Evolutionary conservation across 768 basidiomycete species (phyloP), one percentile per base, ranked within the genome.

Genomic region (Amanita thiersii): DNA sequence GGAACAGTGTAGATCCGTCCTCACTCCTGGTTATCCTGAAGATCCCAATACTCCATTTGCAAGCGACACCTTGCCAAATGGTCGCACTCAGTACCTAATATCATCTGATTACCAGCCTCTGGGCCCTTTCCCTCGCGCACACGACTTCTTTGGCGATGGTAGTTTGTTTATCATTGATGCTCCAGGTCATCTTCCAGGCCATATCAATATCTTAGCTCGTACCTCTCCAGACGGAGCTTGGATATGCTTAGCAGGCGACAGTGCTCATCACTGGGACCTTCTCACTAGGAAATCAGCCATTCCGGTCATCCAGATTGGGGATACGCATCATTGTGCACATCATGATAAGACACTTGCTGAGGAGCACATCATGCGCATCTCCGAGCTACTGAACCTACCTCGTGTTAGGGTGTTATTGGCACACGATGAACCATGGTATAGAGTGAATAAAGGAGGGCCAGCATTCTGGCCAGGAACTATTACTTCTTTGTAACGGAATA

Each of bases 91-190:
- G 11, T 73, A 65, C 49, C 46, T 73, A n/a, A 46, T 51, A 17
- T 44, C 53, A 24, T 44, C 49, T 3, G 63, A 60, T 1, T 62
- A 66, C 56, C 52, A 52, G 21, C 57, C 70, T 20, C 52, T 78
- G 30, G 75, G 73, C 0, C 72, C 72, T 1, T 77, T 75, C 52
- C 70, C 72, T 19, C 63, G 53, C 17, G 70, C 72, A 3, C 50
- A 69, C 14, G 75, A 81, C 56, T 70, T 66, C 50, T 77, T 70
- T 48, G 66, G 66, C 14, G 78, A 82, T 46, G 78, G 77, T 5
- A 74, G 71, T 48, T 52, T 77, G 25, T 79, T 74, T 49, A 63
- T 81, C 47, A 52, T 80, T 44, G 72, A 80, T 48, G 67, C 76
- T 1, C 66, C 76, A 1, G 77, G 79, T 0, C 78, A 81, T 52